phyloP scores from a whole-genome alignment of 352 stramenopile species.

The Phytophthora pini region DNA sequence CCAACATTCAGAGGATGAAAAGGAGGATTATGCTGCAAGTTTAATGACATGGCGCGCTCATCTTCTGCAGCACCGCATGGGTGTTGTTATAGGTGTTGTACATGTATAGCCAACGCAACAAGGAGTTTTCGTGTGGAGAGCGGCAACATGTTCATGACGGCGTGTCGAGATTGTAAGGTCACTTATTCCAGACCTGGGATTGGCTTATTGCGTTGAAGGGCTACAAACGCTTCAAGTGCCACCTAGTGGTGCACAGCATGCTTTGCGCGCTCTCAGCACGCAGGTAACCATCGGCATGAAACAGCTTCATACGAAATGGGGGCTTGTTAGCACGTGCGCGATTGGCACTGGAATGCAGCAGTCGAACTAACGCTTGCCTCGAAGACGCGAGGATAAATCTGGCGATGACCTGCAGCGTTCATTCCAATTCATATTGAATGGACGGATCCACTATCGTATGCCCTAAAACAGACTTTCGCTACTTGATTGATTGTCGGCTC shows the following conservation, averaged over 20 bases:
- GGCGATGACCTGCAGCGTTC: neutral
- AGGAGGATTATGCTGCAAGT: no score
- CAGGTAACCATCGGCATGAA: neutral
- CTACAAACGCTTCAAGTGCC: slow-evolving; percentile 12
- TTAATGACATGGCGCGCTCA: no score
- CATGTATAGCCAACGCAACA: no score
- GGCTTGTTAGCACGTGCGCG: slow-evolving; percentile 17
- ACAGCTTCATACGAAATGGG: neutral
- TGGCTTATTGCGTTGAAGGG: slow-evolving; percentile 20
- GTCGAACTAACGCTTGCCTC: slow-evolving; percentile 13
- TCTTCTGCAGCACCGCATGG: no score
- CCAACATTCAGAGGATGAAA: no score
- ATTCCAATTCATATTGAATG: slow-evolving; percentile 21
- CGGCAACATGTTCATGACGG: no score
- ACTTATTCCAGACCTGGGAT: neutral
- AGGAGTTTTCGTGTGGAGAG: no score
- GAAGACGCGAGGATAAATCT: slow-evolving; percentile 7
- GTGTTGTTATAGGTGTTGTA: no score
- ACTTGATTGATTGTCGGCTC: slow-evolving; percentile 24
- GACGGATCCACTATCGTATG: slow-evolving; percentile 12
- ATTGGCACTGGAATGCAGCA: slow-evolving; percentile 21
- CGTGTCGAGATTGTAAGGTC: neutral
- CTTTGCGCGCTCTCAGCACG: neutral
- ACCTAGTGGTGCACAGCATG: slow-evolving; percentile 5
- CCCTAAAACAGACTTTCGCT: slow-evolving; percentile 13